A percentile compares a stretch with the other conserved stretches of the same genome.
Evolutionary conservation across 140 eudicot genomes (phyloP).

Genomic region (Flaveria floridana): DNA sequence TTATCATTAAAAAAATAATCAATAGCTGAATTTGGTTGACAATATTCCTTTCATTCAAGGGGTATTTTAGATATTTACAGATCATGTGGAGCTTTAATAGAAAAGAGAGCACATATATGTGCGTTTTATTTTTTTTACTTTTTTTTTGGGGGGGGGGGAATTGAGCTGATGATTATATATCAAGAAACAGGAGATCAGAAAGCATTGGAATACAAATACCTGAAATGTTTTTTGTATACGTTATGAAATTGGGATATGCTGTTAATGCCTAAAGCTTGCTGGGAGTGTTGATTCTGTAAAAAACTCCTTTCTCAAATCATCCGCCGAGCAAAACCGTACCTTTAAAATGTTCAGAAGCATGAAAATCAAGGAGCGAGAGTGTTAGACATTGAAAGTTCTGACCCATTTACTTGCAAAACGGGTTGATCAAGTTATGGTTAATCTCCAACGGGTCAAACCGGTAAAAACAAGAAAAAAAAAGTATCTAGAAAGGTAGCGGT

Average conservation of each 20-base stretch:
- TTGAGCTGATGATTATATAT: not conserved
- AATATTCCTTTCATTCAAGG: not conserved
- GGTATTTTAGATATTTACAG: not conserved
- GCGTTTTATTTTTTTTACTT: too few species aligned
- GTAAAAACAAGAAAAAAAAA: not conserved
- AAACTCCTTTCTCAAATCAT: conserved; percentile 66
- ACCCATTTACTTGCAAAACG: not conserved
- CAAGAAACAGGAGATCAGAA: not conserved
- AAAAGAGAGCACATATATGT: not conserved
- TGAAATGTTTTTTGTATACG: conserved; percentile 14
- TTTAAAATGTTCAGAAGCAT: conserved; percentile 27
- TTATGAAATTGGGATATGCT: not conserved
- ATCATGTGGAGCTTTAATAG: not conserved
- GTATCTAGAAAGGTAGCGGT: not conserved
- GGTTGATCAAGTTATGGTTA: not conserved
- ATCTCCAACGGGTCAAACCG: not conserved
- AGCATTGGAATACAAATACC: conserved; percentile 13
- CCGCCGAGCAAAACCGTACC: conserved; percentile 89
- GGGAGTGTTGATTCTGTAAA: conserved; percentile 77
- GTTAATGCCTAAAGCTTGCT: conserved; percentile 46
- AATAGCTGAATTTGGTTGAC: not conserved
- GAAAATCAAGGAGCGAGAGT: not conserved
- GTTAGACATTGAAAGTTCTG: not conserved
- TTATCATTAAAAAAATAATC: not conserved
- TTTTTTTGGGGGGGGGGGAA: too few species aligned